phyloP scores from a whole-genome alignment of 2,329 filamentous ascomycete species.

The Decorospora gaudefroyi region DNA sequence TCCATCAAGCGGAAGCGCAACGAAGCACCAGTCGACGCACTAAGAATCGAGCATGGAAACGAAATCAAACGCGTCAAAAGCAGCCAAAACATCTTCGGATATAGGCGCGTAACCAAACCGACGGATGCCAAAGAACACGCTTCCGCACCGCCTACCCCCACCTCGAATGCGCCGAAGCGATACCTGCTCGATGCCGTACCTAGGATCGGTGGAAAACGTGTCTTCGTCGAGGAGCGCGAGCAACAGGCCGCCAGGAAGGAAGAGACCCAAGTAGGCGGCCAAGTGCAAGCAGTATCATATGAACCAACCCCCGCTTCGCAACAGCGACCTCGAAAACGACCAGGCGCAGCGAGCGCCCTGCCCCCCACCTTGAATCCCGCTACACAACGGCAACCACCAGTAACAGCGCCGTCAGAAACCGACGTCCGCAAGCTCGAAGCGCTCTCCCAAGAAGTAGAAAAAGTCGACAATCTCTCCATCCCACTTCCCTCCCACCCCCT shows the following conservation, averaged over 20 bases:
- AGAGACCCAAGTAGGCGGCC: background rate
- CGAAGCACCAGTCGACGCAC: conserved; percentile 60
- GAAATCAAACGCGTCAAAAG: conserved; percentile 29
- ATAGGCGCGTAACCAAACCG: conserved; percentile 34
- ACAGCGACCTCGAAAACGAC: conserved; percentile 33
- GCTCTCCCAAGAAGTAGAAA: conserved; percentile 41
- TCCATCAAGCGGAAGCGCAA: conserved; percentile 60
- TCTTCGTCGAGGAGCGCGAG: conserved; percentile 32
- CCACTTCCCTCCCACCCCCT: conserved; percentile 14
- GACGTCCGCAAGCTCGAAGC: conserved; percentile 41
- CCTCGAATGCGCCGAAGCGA: conserved; percentile 29
- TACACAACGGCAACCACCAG: conserved; percentile 11
- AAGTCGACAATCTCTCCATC: conserved; percentile 23
- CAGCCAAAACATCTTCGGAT: conserved; percentile 21
- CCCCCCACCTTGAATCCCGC: conserved; percentile 11
- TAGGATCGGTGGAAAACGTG: conserved; percentile 22
- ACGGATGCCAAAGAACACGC: conserved; percentile 17
- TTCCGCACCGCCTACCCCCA: conserved; percentile 23
- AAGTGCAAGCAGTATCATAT: conserved; percentile 6
- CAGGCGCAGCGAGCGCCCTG: conserved; percentile 32
- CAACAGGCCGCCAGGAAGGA: conserved; percentile 10
- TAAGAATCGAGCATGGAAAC: conserved; percentile 45
- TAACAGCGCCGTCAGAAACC: conserved; percentile 27
- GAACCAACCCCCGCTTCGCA: conserved; percentile 12
- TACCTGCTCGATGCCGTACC: conserved; percentile 32